phyloP scores from a whole-genome alignment of 768 basidiomycete species.

The Auriculariales sp. region DNA sequence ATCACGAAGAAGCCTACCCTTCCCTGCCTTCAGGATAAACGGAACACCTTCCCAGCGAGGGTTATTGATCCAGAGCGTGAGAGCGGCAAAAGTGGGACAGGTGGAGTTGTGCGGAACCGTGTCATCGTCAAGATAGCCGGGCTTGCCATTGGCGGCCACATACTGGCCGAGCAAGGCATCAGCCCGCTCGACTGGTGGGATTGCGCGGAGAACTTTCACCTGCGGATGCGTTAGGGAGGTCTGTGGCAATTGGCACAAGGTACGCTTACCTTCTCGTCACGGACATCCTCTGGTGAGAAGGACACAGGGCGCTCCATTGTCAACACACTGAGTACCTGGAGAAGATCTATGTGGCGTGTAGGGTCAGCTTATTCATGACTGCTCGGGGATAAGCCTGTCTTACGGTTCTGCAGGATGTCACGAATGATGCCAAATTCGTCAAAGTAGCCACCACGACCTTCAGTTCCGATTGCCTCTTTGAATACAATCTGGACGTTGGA shows the following conservation, averaged over 20 bases:
- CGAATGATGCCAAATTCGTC: slow-evolving; percentile 99
- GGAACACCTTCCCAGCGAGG: slow-evolving; percentile 98
- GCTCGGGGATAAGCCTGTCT: slow-evolving; percentile 20
- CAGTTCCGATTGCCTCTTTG: slow-evolving; percentile 98
- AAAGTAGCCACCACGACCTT: slow-evolving; percentile 99
- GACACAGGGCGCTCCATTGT: slow-evolving; percentile 99
- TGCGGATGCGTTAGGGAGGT: slow-evolving; percentile 15
- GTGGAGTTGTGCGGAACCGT: slow-evolving; percentile 86
- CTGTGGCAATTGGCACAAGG: background rate
- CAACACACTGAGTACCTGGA: slow-evolving; percentile 88
- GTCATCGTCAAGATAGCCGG: slow-evolving; percentile 97
- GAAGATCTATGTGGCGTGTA: slow-evolving; percentile 52
- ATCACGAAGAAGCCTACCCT: slow-evolving; percentile 40
- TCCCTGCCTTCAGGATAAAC: slow-evolving; percentile 95
- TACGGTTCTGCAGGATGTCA: slow-evolving; percentile 95
- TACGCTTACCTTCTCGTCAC: slow-evolving; percentile 80
- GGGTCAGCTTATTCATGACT: background rate
- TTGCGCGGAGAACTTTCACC: slow-evolving; percentile 93
- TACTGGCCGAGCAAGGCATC: slow-evolving; percentile 95
- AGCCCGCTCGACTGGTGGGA: slow-evolving; percentile 59
- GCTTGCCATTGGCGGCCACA: slow-evolving; percentile 74
- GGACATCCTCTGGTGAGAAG: slow-evolving; percentile 92
- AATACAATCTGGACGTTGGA: slow-evolving; percentile 97
- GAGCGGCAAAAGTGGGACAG: slow-evolving; percentile 90
- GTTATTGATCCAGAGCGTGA: slow-evolving; percentile 83